phyloP scores from a whole-genome alignment of 192 early-diverging fungal species.

The Gonapodya sp. region DNA sequence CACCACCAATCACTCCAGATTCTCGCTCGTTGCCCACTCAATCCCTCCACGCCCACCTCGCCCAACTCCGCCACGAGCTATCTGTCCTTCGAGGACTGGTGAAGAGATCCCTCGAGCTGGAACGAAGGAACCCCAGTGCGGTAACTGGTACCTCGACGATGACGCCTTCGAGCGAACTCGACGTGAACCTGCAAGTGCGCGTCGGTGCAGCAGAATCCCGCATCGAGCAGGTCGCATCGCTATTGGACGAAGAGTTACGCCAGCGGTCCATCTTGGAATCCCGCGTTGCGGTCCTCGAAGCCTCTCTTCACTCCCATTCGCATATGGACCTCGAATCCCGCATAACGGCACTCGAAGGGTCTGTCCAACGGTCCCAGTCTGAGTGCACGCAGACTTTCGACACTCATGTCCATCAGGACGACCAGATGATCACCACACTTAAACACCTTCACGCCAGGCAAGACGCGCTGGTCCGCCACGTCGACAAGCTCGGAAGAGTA shows the following conservation, averaged over 20 bases:
- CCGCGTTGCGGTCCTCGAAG: not conserved
- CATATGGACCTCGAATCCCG: not conserved
- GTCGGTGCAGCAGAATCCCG: not conserved
- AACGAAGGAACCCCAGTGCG: too few species aligned
- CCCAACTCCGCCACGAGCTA: not conserved
- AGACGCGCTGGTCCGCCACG: not conserved
- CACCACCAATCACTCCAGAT: not conserved
- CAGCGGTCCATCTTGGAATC: too few species aligned
- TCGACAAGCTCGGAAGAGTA: not conserved
- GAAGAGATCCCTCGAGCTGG: not conserved
- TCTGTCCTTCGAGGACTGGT: not conserved
- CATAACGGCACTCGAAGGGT: not conserved
- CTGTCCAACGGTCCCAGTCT: not conserved
- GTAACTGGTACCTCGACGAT: not conserved
- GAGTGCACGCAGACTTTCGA: not conserved
- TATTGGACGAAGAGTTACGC: too few species aligned
- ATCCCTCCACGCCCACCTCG: not conserved
- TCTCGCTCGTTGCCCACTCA: not conserved
- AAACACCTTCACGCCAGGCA: not conserved
- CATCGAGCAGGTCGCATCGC: not conserved
- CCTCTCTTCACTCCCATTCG: not conserved
- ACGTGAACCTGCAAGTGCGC: not conserved
- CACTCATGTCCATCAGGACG: not conserved
- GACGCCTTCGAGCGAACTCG: too few species aligned
- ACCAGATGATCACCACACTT: not conserved